Conservation (phyloP, 352 stramenopile genomes). For the Phytophthora macrochlamydospora region DNA sequence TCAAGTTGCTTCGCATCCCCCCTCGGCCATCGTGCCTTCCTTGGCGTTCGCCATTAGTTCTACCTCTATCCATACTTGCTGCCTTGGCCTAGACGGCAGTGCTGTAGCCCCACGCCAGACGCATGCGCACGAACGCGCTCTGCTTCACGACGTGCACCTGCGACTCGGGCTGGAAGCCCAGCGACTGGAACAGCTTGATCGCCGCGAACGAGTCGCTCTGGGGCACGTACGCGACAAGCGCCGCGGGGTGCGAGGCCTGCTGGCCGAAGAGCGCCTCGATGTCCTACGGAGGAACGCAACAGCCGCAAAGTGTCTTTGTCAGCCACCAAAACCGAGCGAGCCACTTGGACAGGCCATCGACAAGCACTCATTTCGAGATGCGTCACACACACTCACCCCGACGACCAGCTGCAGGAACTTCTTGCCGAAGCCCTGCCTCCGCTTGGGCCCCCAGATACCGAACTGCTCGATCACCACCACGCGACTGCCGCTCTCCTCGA, state of each 20-base stretch:
- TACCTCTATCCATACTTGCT: neutral
- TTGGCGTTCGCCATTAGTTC: neutral
- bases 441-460: constrained; percentile 59
- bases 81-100: neutral
- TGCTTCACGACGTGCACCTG: constrained; percentile 36
- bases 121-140: constrained; percentile 35
- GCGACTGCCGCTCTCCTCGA: constrained; percentile 42
- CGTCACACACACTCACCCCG: constrained; percentile 32
- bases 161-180: constrained; percentile 50
- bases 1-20: neutral
- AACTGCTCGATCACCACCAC: constrained; percentile 66
- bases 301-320: constrained; percentile 8
- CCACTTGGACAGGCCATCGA: neutral
- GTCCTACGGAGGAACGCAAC: constrained; percentile 38
- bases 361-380: neutral
- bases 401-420: constrained; percentile 55
- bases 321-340: neutral
- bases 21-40: constrained; percentile 2
- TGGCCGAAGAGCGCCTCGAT: constrained; percentile 47
- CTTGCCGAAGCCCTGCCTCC: constrained; percentile 53
- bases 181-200: constrained; percentile 58
- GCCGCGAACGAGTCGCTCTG: constrained; percentile 42
- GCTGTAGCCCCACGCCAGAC: constrained; percentile 29
- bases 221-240: constrained; percentile 47
- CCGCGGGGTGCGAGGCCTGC: constrained; percentile 32